Conservation (phyloP, 768 basidiomycete species). For the Suillus sp. region DNA sequence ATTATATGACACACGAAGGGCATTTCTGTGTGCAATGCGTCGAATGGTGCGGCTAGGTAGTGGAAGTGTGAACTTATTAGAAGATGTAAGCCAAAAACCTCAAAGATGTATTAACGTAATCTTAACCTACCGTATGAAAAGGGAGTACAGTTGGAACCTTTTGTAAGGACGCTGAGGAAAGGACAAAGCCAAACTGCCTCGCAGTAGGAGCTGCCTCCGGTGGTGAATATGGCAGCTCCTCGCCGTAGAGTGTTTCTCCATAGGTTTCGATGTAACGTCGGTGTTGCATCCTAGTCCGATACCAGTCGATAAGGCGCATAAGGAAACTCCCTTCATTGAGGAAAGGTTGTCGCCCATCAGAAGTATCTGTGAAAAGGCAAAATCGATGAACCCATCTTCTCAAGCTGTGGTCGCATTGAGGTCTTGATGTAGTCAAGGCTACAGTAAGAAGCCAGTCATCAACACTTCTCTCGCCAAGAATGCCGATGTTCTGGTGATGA, state of each 20-base stretch:
- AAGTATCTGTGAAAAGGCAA: constrained; percentile 27
- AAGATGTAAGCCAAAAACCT: background rate
- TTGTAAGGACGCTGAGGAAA: constrained; percentile 30
- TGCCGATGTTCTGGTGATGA: constrained; percentile 34
- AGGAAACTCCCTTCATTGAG: constrained; percentile 46
- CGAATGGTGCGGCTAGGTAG: constrained; percentile 43
- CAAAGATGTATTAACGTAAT: background rate
- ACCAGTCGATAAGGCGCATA: constrained; percentile 47
- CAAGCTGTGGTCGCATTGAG: constrained; percentile 29
- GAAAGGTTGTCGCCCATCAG: constrained; percentile 21
- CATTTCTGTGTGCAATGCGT: constrained; percentile 49
- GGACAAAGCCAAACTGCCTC: constrained; percentile 23
- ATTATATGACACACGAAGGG: constrained; percentile 46
- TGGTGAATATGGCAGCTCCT: constrained; percentile 14
- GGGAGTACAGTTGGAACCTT: constrained; percentile 46
- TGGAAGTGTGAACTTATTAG: constrained; percentile 46
- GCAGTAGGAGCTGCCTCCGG: constrained; percentile 13
- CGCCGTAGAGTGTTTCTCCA: constrained; percentile 30
- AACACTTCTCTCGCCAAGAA: constrained; percentile 29
- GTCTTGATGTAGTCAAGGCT: constrained; percentile 27
- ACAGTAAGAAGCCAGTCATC: constrained; percentile 43
- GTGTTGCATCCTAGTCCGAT: constrained; percentile 44
- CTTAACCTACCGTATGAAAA: constrained; percentile 46
- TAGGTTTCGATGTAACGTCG: constrained; percentile 43
- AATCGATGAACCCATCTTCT: constrained; percentile 37